phyloP scores from a whole-genome alignment of 1,284 basidiomycete genomes.

The Gastroboletus turbinatus region DNA sequence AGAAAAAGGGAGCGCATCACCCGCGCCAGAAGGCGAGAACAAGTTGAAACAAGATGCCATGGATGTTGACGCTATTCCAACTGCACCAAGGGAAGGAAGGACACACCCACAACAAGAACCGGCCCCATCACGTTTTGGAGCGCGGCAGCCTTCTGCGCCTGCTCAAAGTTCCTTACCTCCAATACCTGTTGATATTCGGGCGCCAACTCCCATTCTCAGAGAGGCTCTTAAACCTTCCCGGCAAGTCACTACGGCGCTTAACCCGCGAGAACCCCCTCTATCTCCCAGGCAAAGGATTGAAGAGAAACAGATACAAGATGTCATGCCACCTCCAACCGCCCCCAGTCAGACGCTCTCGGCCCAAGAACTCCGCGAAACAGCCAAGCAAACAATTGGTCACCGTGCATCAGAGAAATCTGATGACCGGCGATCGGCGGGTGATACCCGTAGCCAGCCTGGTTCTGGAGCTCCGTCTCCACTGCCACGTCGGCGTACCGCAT shows the following conservation, averaged over 20 bases:
- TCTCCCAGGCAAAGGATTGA: conserved; percentile 40
- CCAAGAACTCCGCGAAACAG: conserved; percentile 76
- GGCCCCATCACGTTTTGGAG: conserved; percentile 23
- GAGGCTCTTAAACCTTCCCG: conserved; percentile 23
- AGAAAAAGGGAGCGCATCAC: conserved; percentile 48
- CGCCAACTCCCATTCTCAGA: conserved; percentile 18
- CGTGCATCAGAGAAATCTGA: conserved; percentile 36
- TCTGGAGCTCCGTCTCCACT: conserved; percentile 54
- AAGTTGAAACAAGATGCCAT: conserved; percentile 36
- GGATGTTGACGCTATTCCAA: conserved; percentile 38
- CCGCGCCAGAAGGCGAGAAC: conserved; percentile 37
- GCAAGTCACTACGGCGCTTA: conserved; percentile 17
- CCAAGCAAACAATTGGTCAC: conserved; percentile 57
- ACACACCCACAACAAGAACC: conserved; percentile 17
- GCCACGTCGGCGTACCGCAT: conserved; percentile 57
- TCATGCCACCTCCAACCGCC: conserved; percentile 74
- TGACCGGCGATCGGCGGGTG: conserved; percentile 39
- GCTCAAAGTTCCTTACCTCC: conserved; percentile 15
- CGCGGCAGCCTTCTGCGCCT: conserved; percentile 17
- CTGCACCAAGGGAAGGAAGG: conserved; percentile 27
- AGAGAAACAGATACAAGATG: conserved; percentile 29
- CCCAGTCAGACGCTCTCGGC: conserved; percentile 81
- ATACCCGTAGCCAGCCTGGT: conserved; percentile 45
- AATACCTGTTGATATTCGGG: conserved; percentile 19
- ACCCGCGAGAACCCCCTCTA: conserved; percentile 41